Evolutionary conservation across 1,284 basidiomycete genomes (phyloP).

Genomic region (Somion occarium): DNA sequence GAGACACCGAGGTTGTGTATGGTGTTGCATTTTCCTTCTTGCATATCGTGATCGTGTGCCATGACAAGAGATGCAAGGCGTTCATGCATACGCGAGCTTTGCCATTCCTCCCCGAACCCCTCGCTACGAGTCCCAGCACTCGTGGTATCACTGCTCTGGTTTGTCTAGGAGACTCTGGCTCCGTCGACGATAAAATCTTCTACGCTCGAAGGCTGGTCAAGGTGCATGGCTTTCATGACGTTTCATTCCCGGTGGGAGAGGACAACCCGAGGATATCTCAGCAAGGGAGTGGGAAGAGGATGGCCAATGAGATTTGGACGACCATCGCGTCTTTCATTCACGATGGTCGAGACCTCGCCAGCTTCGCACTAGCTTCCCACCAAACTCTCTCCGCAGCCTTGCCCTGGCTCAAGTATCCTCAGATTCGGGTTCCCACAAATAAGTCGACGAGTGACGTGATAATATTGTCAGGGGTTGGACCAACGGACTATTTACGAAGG

Average conservation of each 20-base stretch:
- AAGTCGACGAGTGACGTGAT: background rate
- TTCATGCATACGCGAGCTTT: background rate
- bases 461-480: background rate
- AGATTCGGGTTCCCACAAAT: background rate
- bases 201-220: background rate
- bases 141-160: background rate
- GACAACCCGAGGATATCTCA: no score
- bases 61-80: background rate
- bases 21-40: background rate
- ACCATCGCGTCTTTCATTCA: background rate
- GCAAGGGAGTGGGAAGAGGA: no score
- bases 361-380: background rate
- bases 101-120: background rate
- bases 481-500: background rate
- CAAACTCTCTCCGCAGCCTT: background rate
- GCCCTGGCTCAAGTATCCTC: background rate
- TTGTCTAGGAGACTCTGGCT: background rate
- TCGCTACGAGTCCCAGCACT: background rate
- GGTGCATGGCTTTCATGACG: no score
- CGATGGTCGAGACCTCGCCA: background rate
- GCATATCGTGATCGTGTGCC: background rate
- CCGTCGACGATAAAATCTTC: background rate
- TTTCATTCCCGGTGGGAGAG: no score
- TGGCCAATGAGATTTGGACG: background rate
- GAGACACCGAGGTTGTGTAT: background rate